These are phyloP conservation scores for Lachnellula hyalina DNA, from an alignment of 2,329 filamentous ascomycete species.

Conservation along the genomic window DNA sequence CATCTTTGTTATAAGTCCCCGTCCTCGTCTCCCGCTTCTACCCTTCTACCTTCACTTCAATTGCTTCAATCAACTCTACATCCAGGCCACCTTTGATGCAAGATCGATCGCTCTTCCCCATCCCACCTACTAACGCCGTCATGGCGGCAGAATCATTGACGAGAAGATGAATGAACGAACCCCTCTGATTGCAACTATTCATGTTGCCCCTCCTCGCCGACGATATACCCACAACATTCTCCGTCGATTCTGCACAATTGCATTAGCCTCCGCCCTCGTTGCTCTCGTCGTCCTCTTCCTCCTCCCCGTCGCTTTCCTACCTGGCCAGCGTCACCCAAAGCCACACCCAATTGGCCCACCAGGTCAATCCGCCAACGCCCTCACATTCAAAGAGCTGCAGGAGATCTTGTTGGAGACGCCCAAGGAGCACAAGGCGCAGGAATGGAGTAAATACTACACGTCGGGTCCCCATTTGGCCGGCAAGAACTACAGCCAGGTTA, in stretches of 20 bases:
- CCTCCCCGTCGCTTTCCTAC: conserved; percentile 40
- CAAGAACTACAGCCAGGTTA: conserved; percentile 66
- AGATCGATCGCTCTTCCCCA: background rate
- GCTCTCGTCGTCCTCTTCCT: conserved; percentile 37
- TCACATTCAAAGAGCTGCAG: conserved; percentile 48
- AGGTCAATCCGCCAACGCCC: conserved; percentile 9
- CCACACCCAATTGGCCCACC: conserved; percentile 27
- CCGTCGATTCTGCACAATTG: conserved; percentile 62
- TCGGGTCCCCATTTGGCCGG: conserved; percentile 71
- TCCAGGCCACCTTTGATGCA: no score
- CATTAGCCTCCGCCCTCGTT: conserved; percentile 49
- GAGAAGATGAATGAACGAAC: conserved; percentile 45
- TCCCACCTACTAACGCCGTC: conserved; percentile 2
- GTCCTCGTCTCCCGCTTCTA: background rate
- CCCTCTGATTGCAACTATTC: conserved; percentile 62
- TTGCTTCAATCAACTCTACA: background rate
- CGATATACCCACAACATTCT: conserved; percentile 56
- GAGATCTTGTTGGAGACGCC: conserved; percentile 54
- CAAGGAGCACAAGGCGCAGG: conserved; percentile 49
- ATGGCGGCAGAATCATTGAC: conserved; percentile 10
- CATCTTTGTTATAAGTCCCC: background rate
- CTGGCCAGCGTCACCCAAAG: conserved; percentile 30
- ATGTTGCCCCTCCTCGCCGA: conserved; percentile 45
- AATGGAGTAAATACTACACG: conserved; percentile 77
- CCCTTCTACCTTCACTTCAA: background rate